Evolutionary conservation across 345 rosid genomes (phyloP).

Genomic region (Lenwebbia sp.): DNA sequence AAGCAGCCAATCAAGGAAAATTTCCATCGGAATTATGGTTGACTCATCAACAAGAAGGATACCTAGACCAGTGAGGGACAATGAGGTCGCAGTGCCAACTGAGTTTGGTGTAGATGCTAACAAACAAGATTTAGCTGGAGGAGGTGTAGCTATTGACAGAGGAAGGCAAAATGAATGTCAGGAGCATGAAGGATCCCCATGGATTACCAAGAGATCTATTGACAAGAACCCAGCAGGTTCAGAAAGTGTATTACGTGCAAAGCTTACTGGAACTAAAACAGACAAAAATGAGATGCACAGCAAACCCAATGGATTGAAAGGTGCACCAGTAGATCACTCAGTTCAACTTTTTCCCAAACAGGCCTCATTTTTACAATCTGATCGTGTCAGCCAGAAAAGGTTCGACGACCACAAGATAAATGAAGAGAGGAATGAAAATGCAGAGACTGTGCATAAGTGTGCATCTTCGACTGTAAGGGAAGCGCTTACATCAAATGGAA

Average conservation of each 20-base stretch:
- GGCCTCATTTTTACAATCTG: constrained; percentile 22
- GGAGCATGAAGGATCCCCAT: constrained; percentile 39
- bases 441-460: constrained; percentile 34
- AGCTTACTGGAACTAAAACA: constrained; percentile 20
- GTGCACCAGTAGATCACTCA: constrained; percentile 16
- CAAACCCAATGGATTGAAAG: constrained; percentile 21
- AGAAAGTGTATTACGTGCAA: constrained; percentile 14
- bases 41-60: constrained; percentile 39
- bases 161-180: constrained; percentile 25
- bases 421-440: constrained; percentile 16
- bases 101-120: constrained; percentile 20
- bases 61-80: constrained; percentile 15
- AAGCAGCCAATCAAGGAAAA: constrained; percentile 70
- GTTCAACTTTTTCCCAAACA: constrained; percentile 21
- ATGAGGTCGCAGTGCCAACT: constrained; percentile 12
- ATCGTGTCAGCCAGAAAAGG: constrained; percentile 16
- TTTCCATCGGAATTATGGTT: constrained; percentile 64
- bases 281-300: constrained; percentile 18
- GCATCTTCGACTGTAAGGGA: constrained; percentile 30
- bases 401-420: constrained; percentile 27
- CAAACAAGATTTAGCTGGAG: constrained; percentile 15
- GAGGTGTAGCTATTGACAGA: constrained; percentile 13
- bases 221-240: constrained; percentile 20
- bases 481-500: constrained; percentile 16
- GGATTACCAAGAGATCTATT: constrained; percentile 41